phyloP scores from a whole-genome alignment of 2,329 filamentous ascomycete species.

The Penicillium griseofulvum region DNA sequence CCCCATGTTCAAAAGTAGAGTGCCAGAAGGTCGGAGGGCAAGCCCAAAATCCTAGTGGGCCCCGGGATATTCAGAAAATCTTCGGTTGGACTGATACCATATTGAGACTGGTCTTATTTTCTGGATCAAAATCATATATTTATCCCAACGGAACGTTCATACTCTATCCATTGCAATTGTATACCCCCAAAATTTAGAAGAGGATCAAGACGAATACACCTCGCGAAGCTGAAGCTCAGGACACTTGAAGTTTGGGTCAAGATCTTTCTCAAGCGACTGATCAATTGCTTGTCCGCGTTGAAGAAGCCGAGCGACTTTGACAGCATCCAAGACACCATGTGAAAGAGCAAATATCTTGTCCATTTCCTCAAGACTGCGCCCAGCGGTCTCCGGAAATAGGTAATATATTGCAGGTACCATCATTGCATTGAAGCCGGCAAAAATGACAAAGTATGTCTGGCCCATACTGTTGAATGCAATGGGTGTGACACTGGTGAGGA shows the following conservation, averaged over 20 bases:
- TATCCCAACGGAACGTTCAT: no score
- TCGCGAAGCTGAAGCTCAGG: constrained; percentile 8
- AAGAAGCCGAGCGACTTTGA: constrained; percentile 14
- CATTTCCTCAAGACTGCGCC: constrained; percentile 24
- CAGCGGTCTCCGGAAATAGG: constrained; percentile 22
- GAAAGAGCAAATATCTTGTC: constrained; percentile 22
- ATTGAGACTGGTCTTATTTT: background rate
- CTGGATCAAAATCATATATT: no score
- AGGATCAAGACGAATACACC: background rate
- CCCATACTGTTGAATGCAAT: constrained; percentile 22
- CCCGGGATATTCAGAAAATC: no score
- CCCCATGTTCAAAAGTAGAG: no score
- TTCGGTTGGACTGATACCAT: no score
- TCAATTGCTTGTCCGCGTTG: constrained; percentile 8
- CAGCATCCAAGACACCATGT: constrained; percentile 10
- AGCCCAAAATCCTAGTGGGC: no score
- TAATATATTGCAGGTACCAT: constrained; percentile 21
- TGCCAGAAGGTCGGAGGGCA: no score
- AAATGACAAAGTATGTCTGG: constrained; percentile 22
- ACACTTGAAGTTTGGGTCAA: background rate
- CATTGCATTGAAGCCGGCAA: constrained; percentile 16
- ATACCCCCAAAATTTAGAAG: no score
- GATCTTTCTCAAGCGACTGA: background rate
- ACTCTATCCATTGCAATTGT: no score
- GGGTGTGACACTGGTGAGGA: constrained; percentile 22